Conservation (phyloP, 495 filamentous ascomycete genomes). For the Hyaloscypha variabilis region DNA sequence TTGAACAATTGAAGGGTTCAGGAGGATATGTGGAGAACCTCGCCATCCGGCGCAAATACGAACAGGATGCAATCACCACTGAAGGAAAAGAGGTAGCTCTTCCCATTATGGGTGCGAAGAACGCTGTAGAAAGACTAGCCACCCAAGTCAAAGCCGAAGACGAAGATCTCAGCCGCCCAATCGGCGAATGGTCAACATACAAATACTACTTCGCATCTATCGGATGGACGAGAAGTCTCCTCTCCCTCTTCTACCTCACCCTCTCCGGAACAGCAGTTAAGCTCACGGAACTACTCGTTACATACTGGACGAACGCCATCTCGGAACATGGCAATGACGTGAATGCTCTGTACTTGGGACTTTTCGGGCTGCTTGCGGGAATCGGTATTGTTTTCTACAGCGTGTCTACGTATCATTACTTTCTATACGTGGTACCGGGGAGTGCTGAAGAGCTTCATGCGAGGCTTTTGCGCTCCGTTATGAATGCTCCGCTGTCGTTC, state of each 20-base stretch:
- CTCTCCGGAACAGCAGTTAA: neutral
- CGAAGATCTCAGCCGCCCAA: neutral
- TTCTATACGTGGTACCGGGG: neutral
- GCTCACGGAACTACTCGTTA: neutral
- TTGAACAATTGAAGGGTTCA: too few relatives aligned
- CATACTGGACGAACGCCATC: neutral
- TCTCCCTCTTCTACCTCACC: neutral
- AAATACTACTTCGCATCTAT: conserved; percentile 21
- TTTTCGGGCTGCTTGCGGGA: too few relatives aligned
- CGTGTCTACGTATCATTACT: too few relatives aligned
- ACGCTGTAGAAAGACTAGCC: too few relatives aligned
- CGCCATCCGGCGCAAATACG: too few relatives aligned
- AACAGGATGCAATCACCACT: too few relatives aligned
- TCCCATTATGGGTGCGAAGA: too few relatives aligned
- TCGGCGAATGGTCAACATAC: conserved; percentile 11
- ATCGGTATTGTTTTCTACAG: too few relatives aligned
- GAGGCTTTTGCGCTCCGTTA: conserved; percentile 22
- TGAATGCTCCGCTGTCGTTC: conserved; percentile 31
- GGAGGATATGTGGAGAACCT: too few relatives aligned
- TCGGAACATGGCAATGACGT: neutral
- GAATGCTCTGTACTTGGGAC: neutral
- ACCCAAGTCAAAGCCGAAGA: too few relatives aligned
- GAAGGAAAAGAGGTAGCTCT: too few relatives aligned
- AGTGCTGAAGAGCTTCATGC: conserved; percentile 27
- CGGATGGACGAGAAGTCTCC: conserved; percentile 2